These are phyloP conservation scores for Fraxinus anomala DNA, from an alignment of 257 asterid genomes.

Conservation along the genomic window DNA sequence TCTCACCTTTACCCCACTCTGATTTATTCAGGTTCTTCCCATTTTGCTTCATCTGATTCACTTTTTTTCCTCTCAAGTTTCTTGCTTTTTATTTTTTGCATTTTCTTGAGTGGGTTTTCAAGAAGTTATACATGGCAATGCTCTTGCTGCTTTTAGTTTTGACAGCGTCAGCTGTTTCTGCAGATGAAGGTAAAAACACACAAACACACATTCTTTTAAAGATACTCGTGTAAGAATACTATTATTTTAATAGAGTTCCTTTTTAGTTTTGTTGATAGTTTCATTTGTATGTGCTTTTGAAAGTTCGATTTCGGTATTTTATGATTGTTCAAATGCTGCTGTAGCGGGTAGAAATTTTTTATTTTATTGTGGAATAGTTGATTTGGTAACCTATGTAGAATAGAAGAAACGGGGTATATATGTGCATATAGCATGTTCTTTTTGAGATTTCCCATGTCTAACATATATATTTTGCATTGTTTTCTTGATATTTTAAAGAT, in stretches of 20 bases:
- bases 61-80: constrained; percentile 4
- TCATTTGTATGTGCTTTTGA: neutral
- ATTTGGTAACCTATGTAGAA: neutral
- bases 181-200: constrained; percentile 65
- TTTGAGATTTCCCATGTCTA: neutral
- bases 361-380: neutral
- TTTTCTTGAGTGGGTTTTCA: constrained; percentile 2
- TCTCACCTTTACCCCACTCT: constrained; percentile 27
- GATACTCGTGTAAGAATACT: neutral
- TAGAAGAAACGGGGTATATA: neutral
- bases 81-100: constrained; percentile 2
- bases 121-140: constrained; percentile 34
- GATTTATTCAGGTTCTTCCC: constrained; percentile 12
- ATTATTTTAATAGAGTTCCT: constrained; percentile 3
- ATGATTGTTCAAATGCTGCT: constrained; percentile 27
- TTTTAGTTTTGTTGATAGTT: constrained; percentile 28
- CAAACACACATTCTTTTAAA: neutral
- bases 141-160: constrained; percentile 49
- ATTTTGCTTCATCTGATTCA: constrained; percentile 17
- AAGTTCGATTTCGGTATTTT: constrained; percentile 31
- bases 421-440: neutral
- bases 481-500: neutral
- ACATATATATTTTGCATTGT: neutral
- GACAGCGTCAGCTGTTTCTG: constrained; percentile 59
- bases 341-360: neutral